Base-by-base conservation (phyloP, 2,329 filamentous ascomycete species). In the Apiospora saccharicola region DNA sequence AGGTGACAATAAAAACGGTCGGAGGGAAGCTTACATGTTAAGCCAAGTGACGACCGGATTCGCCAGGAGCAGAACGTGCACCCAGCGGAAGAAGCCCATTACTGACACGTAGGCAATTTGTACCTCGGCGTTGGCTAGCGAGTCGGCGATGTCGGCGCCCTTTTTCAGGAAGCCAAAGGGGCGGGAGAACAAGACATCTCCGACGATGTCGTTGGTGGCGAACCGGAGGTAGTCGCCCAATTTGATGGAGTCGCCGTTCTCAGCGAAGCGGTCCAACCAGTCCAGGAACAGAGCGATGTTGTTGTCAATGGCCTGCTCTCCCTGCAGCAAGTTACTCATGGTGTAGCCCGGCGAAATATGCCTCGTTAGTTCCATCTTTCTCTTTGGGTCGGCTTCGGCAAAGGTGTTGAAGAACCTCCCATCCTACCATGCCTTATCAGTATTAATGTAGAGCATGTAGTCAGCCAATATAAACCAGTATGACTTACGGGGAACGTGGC, bases 401-500 rank as follows among this genome's bases (percentile, higher is more conserved):
- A 64, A 64, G 7, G 57, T 41, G 22, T 64, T 64, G 57, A 13
- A n/a, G 34, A 41, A 64, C 30, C 57, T 37, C 19, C 19, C 30
- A 24, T 64, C 57, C 57, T 64, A 10, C 3, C 14, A 22, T 10
- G 7, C n/a, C 30, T n/a, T 7, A n/a, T 61, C 19, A 61, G 30
- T 37, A 34, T 8, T 6, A 3, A 16, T 1, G 7, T 22, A 3
- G 4, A 13, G 1, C 10, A 4, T n/a, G 2, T 4, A 24, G n/a
- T 22, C n/a, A 51, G 47, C 16, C 16, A 78, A 10, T 79, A 72
- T 70, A 80, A 80, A 1, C 80, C 82, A 82, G 6, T 12, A 26
- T 85, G 84, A n/a, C 80, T 83, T 37, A 81, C 57, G 8, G 84
- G 83, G 37, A 85, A 72, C 37, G 79, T 79, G n/a, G 82, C 75